Evolutionary conservation across 768 basidiomycete species (phyloP).

Genomic region (Mycena polygramma): DNA sequence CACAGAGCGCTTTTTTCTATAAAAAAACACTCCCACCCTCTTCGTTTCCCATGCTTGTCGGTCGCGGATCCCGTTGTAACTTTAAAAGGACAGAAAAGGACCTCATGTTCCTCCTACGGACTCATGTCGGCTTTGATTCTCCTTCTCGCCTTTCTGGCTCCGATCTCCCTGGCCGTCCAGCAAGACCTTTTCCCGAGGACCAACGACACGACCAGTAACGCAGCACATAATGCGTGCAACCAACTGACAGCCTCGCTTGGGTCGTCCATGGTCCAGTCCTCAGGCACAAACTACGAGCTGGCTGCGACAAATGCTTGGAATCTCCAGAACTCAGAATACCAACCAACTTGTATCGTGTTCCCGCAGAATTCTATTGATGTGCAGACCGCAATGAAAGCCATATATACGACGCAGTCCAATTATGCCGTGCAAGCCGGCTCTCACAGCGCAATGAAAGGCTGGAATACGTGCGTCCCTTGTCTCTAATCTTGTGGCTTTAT

Average conservation of each 20-base stretch:
- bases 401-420: slow-evolving; percentile 48
- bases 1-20: too few species aligned
- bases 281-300: slow-evolving; percentile 4
- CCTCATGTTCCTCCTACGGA: too few species aligned
- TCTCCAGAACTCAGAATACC: slow-evolving; percentile 48
- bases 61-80: too few species aligned
- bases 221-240: slow-evolving; percentile 22
- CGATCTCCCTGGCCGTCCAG: not conserved
- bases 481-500: slow-evolving; percentile 7
- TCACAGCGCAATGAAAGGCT: slow-evolving; percentile 58
- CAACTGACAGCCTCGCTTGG: slow-evolving; percentile 19
- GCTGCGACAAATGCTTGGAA: slow-evolving; percentile 42
- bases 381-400: slow-evolving; percentile 51
- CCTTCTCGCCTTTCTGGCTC: not conserved
- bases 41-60: too few species aligned
- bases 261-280: slow-evolving; percentile 22
- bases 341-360: slow-evolving; percentile 54
- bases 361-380: slow-evolving; percentile 49
- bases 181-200: slow-evolving; percentile 7
- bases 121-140: too few species aligned
- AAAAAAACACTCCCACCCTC: too few species aligned
- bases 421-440: slow-evolving; percentile 60
- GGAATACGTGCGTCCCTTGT: slow-evolving; percentile 54
- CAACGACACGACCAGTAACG: slow-evolving; percentile 6
- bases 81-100: too few species aligned